Percentiles rank a stretch among this genome's conserved stretches.
These are phyloP conservation scores for Boletellus emodensis DNA, from an alignment of 768 basidiomycete genomes.

Conservation along the genomic window DNA sequence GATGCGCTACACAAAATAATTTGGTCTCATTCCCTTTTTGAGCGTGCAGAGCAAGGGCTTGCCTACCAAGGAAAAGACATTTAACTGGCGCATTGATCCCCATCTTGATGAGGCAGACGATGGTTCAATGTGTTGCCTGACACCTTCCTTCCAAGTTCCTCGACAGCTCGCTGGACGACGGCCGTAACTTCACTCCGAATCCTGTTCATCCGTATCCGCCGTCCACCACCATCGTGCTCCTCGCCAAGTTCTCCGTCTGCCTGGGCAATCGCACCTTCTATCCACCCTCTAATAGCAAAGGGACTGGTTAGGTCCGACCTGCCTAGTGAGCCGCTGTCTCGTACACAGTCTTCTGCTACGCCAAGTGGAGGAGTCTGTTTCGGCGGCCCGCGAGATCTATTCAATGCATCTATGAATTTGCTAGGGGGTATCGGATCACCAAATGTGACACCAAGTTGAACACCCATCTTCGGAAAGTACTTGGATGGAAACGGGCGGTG, in stretches of 20 bases:
- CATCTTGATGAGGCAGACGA: neutral
- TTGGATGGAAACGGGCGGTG: conserved; percentile 72
- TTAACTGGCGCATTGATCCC: neutral
- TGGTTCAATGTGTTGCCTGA: conserved; percentile 37
- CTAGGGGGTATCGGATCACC: conserved; percentile 63
- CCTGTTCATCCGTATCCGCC: conserved; percentile 29
- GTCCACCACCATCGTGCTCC: conserved; percentile 4
- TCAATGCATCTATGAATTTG: conserved; percentile 29
- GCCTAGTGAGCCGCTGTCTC: neutral
- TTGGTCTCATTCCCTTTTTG: neutral
- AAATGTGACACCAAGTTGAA: conserved; percentile 70
- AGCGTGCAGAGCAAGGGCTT: neutral
- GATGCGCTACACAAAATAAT: neutral
- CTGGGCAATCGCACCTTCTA: conserved; percentile 3
- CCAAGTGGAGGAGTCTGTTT: neutral
- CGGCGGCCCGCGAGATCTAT: conserved; percentile 1
- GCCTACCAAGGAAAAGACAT: neutral
- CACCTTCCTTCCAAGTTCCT: conserved; percentile 49
- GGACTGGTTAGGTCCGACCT: neutral
- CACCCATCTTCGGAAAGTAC: conserved; percentile 59
- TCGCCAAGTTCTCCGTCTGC: conserved; percentile 4
- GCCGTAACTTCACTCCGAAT: conserved; percentile 54
- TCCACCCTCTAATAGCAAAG: conserved; percentile 10
- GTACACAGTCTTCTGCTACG: neutral
- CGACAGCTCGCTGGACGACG: conserved; percentile 49